Evolutionary conservation across 1,284 basidiomycete genomes (phyloP).

Genomic region (Cryptococcus sp.): DNA sequence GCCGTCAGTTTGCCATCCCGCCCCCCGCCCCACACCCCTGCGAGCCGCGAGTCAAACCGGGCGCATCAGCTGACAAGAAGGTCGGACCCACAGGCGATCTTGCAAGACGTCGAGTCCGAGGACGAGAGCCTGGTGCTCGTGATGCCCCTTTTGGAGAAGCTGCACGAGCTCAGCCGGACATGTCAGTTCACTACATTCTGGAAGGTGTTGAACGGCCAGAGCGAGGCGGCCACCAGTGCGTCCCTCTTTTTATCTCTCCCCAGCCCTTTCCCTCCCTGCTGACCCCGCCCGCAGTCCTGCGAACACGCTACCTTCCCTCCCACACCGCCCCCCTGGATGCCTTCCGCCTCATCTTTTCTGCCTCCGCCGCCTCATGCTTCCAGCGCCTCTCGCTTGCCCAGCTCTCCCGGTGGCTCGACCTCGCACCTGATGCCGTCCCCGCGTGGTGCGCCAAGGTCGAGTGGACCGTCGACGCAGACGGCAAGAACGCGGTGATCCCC

Average conservation of each 20-base stretch:
- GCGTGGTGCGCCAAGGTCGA: constrained; percentile 63
- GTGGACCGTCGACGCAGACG: constrained; percentile 63
- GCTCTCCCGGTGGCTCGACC: constrained; percentile 45
- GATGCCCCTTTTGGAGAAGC: constrained; percentile 68
- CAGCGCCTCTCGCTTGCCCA: constrained; percentile 28
- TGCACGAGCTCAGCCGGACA: constrained; percentile 74
- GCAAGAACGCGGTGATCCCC: constrained; percentile 67
- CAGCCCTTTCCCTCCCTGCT: background rate
- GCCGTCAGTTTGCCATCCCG: constrained; percentile 26
- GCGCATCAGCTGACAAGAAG: background rate
- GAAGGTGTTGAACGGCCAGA: constrained; percentile 64
- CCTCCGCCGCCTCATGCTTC: constrained; percentile 44
- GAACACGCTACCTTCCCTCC: constrained; percentile 39
- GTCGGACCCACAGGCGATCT: constrained; percentile 28
- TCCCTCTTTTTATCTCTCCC: constrained; percentile 3
- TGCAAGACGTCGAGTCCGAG: constrained; percentile 57
- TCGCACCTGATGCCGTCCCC: constrained; percentile 56
- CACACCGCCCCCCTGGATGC: constrained; percentile 36
- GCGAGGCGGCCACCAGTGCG: constrained; percentile 34
- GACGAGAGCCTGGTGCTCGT: constrained; percentile 72
- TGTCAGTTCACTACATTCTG: constrained; percentile 91
- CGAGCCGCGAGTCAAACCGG: background rate
- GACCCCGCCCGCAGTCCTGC: constrained; percentile 30
- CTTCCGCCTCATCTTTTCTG: constrained; percentile 39
- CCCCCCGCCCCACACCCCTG: too few relatives aligned